Evolutionary conservation across 2,329 filamentous ascomycete genomes (phyloP), one percentile per base, ranked within the genome.

Genomic region (Colletotrichum sp.): DNA sequence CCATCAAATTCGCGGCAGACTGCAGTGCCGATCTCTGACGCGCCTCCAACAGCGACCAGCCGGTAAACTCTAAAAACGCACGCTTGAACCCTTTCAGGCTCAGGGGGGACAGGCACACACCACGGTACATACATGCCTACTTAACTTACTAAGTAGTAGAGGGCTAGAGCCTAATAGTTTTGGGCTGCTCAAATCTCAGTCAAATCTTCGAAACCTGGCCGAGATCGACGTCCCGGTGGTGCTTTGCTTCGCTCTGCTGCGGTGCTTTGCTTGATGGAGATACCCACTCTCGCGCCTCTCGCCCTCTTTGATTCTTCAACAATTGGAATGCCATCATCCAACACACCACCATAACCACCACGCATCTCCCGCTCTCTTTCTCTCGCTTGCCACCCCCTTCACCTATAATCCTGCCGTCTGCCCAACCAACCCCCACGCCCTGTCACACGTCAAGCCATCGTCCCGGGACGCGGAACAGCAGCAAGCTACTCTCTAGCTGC

Each of bases 61-160:
- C 63, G 73, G 70, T 75, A 75, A 72, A 75, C 73, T 72, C 68
- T 64, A 75, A 72, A 75, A 72, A 70, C 28, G 28, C 65, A 67
- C 61, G 72, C 57, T 72, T 75, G 72, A 74, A 59, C 55, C 43
- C 34, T 71, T 74, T 71, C 67, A 71, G 39, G 73, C 71, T 74
- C 67, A 71, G 39, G 73, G 69, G 32, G 55, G 18, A 48, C 39
- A 48, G 39, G 8, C 43, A 55, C 30, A 57, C 30, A 57, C 36
- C 18, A 18, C 36, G 43, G 43, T 21, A 48, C 43, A 48, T 48
- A 43, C 39, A 43, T 43, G 39, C 39, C 18, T n/a, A 18, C 39
- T 43, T 43, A n/a, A 43, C 39, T 48, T 48, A 48, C 43, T 48
- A 21, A 48, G 43, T n/a, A 39, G 36, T 18, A 30, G 24, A 34